Percentiles rank a stretch among this genome's conserved stretches.
Evolutionary conservation across 352 stramenopile species (phyloP).

Genomic region (Phytophthora quininea): DNA sequence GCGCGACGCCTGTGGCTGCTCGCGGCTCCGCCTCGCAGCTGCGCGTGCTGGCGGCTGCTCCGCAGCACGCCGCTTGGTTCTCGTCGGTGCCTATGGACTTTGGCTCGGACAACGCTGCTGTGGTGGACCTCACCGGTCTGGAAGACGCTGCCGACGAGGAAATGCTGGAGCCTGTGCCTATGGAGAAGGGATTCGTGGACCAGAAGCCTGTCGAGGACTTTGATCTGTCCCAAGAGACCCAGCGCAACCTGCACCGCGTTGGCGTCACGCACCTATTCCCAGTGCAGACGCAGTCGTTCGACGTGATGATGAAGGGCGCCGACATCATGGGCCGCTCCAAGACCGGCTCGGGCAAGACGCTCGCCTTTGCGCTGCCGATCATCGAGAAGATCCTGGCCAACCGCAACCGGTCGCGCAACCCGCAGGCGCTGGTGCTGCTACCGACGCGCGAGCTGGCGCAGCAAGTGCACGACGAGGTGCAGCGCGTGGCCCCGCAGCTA

Average conservation of each 20-base stretch:
- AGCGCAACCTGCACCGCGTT: constrained; percentile 58
- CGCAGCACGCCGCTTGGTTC: constrained; percentile 15
- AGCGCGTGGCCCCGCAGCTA: constrained; percentile 89
- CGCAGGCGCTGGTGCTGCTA: constrained; percentile 94
- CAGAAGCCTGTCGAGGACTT: constrained; percentile 80
- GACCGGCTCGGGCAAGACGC: constrained; percentile 83
- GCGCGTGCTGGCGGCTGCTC: constrained; percentile 22
- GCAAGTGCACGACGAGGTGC: constrained; percentile 95
- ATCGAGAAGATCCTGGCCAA: constrained; percentile 73
- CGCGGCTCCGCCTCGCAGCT: constrained; percentile 9
- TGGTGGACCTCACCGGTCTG: constrained; percentile 11
- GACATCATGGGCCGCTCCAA: constrained; percentile 88
- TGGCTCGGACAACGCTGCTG: constrained; percentile 7
- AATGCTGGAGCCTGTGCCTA: constrained; percentile 48
- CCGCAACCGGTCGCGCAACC: constrained; percentile 50
- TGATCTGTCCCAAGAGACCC: constrained; percentile 57
- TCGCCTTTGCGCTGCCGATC: constrained; percentile 80
- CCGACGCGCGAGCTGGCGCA: constrained; percentile 97
- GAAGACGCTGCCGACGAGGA: constrained; percentile 46
- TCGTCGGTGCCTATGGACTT: constrained; percentile 29
- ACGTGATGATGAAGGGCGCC: constrained; percentile 76
- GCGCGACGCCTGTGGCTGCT: constrained; percentile 10
- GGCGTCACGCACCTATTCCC: constrained; percentile 87
- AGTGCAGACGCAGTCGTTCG: constrained; percentile 84
- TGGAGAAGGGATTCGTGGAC: constrained; percentile 62